Percentiles rank a stretch among this genome's conserved stretches.
Conservation (phyloP, 31 red algal genomes). For the Endocladia muricata region DNA sequence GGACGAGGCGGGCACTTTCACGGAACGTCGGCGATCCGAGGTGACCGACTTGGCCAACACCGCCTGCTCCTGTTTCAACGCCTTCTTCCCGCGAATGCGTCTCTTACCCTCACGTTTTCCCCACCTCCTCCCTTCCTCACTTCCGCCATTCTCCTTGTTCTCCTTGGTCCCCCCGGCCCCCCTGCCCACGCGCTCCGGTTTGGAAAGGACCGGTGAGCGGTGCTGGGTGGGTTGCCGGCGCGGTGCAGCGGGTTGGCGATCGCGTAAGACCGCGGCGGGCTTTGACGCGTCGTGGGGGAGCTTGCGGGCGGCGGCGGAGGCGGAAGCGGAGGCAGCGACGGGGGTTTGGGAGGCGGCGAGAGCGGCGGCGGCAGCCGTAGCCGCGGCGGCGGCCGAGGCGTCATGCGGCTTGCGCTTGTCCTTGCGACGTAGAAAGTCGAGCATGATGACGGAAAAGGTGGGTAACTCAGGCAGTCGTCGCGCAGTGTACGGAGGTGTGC, state of each 20-base stretch:
- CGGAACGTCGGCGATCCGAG: slow-evolving; percentile 55
- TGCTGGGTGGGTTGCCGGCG: slow-evolving; percentile 6
- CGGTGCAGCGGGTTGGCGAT: not conserved
- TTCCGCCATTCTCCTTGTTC: slow-evolving; percentile 19
- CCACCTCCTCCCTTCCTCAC: not conserved
- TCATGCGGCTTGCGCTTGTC: slow-evolving; percentile 41
- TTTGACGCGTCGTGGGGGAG: too few relatives aligned
- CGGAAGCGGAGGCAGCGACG: not conserved
- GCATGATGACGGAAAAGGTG: too few relatives aligned
- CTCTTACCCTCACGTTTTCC: slow-evolving; percentile 6
- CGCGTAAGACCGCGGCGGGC: not conserved
- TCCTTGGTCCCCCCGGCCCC: slow-evolving; percentile 7
- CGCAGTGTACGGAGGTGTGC: not conserved
- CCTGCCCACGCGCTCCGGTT: too few relatives aligned
- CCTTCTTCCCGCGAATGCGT: not conserved
- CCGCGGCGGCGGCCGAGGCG: not conserved
- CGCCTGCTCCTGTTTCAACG: slow-evolving; percentile 38
- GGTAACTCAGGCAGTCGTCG: not conserved
- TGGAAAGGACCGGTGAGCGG: slow-evolving; percentile 2
- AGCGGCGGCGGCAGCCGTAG: too few relatives aligned
- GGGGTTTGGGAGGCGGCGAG: not conserved
- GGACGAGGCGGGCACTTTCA: slow-evolving; percentile 50
- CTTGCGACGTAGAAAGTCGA: slow-evolving; percentile 55
- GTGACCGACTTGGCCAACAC: slow-evolving; percentile 48
- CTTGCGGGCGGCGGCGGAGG: slow-evolving; percentile 1